phyloP scores from a whole-genome alignment of 2,329 filamentous ascomycete genomes.

The Calonectria ilicicola region DNA sequence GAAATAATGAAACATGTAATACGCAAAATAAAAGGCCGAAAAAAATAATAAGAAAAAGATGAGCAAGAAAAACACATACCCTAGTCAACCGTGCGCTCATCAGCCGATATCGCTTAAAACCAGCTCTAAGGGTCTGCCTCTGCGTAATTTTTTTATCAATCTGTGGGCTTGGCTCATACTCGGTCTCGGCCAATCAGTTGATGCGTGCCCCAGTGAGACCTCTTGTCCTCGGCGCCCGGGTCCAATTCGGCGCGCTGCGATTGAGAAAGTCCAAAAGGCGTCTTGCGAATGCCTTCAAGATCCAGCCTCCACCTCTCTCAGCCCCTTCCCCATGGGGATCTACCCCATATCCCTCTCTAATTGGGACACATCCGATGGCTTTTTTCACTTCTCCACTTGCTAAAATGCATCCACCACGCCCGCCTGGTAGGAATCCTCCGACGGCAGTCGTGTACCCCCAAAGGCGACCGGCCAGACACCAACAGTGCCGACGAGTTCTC shows the following conservation, averaged over 20 bases:
- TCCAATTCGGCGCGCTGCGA: background rate
- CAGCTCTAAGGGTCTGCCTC: background rate
- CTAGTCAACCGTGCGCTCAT: background rate
- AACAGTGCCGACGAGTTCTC: background rate
- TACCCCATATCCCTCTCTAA: background rate
- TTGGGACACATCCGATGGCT: background rate
- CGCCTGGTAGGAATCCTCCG: background rate
- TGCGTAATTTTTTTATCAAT: background rate
- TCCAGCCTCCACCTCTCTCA: background rate
- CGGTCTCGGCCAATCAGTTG: background rate
- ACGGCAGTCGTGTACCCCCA: background rate
- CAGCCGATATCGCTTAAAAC: constrained; percentile 7
- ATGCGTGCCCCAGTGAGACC: background rate
- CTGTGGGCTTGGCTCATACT: background rate
- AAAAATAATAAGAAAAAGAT: background rate
- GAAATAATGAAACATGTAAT: background rate
- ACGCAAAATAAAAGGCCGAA: background rate
- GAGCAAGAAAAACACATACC: background rate
- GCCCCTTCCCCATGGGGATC: constrained; percentile 10
- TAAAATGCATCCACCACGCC: background rate
- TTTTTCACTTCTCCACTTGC: constrained; percentile 2
- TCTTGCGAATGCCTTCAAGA: constrained; percentile 13
- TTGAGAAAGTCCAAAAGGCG: too few species aligned
- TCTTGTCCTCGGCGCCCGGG: background rate
- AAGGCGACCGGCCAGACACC: background rate